Evolutionary conservation across 116 monocot species (phyloP), one percentile per base, ranked within the genome.

Genomic region (Zostera marina): DNA sequence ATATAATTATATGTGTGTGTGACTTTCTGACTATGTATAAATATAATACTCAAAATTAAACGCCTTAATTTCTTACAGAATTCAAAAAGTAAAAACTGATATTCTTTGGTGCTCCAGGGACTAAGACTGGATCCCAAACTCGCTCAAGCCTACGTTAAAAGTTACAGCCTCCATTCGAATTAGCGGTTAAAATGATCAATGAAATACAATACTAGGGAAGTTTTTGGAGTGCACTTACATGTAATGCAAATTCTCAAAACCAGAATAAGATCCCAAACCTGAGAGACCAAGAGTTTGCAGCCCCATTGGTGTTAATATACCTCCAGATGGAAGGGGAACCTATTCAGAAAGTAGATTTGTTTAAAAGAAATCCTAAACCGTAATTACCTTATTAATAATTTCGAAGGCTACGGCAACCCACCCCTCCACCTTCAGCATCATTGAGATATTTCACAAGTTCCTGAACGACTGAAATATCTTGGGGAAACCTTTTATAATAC

Each of bases 221-320:
- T 46, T 4, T 42, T 47, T 39, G 47, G 19, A 5, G 19, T 15
- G 38, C 32, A 32, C 82, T 76, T 74, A 94, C 94, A 94, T 66
- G 65, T 79, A 94, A 49, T 88, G 94, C 66, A 94, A 53, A 44
- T 82, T 80, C 81, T 94, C 94, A 77, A 94, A 94, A 62, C 94
- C 88, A 19, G 88, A 68, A 63, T 84, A 68, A 60, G 73, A 88
- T 22, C 94, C 94, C 77, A 94, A 74, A 57, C 81, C 88, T 44
- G 62, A 72, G 58, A 88, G 70, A 52, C 94, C 84, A 76, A 94
- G 79, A 46, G 72, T 68, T 68, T 94, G 94, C 64, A 94, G 68
- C 24, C 88, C 88, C 61, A 75, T 94, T 41, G 88, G 72, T 9
- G 88, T 84, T 54, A 94, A 74, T 66, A 77, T 60, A 55, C 94